Conservation (phyloP, 495 filamentous ascomycete species). For the Cladorrhinum samala region DNA sequence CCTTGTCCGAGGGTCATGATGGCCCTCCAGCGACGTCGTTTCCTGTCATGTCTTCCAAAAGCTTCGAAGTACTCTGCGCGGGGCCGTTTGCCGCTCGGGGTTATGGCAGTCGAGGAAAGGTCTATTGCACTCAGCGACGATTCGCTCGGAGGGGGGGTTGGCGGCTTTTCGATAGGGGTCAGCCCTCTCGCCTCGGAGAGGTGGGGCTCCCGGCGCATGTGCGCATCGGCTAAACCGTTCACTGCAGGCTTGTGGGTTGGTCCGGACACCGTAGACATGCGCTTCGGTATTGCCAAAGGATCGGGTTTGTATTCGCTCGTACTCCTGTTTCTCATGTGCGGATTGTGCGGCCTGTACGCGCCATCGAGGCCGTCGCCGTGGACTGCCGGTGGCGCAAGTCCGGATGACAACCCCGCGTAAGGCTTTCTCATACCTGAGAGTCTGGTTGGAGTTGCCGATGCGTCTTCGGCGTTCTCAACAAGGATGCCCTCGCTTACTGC, state of each 20-base stretch:
- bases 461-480: constrained; percentile 43
- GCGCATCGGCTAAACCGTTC: constrained; percentile 40
- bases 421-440: constrained; percentile 39
- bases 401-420: constrained; percentile 43
- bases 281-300: constrained; percentile 55
- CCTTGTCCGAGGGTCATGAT: constrained; percentile 81
- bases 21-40: constrained; percentile 63
- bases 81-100: constrained; percentile 21
- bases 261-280: constrained; percentile 67
- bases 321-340: constrained; percentile 63
- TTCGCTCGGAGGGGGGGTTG: constrained; percentile 65
- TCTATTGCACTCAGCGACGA: constrained; percentile 47
- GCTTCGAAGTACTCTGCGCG: constrained; percentile 58
- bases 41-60: constrained; percentile 47
- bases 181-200: constrained; percentile 72
- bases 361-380: constrained; percentile 33
- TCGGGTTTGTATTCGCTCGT: constrained; percentile 82
- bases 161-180: constrained; percentile 54
- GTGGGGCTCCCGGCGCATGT: constrained; percentile 74
- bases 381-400: constrained; percentile 19
- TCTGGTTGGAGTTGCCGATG: constrained; percentile 41
- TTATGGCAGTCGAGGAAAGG: constrained; percentile 16
- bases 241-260: constrained; percentile 42
- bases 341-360: constrained; percentile 19
- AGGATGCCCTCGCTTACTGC: constrained; percentile 38